A percentile compares a stretch with the other conserved stretches of the same genome.
These are phyloP conservation scores for Cyberlindnera subsufficiens DNA, from an alignment of 805 yeast species.

Conservation along the genomic window DNA sequence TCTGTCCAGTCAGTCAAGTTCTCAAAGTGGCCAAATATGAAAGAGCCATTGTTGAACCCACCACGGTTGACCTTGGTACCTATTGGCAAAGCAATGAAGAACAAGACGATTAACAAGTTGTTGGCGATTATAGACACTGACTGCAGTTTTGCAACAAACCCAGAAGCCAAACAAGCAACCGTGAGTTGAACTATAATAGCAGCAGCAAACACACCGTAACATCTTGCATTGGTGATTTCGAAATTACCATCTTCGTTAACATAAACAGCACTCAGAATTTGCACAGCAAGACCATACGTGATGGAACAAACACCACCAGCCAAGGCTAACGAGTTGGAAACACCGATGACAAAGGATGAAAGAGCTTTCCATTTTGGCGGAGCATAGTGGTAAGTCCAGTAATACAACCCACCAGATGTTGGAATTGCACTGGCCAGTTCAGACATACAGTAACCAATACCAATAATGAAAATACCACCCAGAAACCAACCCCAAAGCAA, in stretches of 20 bases:
- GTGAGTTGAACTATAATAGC: slow-evolving; percentile 42
- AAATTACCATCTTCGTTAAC: slow-evolving; percentile 38
- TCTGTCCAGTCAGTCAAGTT: slow-evolving; percentile 47
- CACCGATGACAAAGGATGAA: slow-evolving; percentile 53
- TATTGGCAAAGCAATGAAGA: slow-evolving; percentile 53
- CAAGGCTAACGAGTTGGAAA: slow-evolving; percentile 57
- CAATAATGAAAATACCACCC: slow-evolving; percentile 45
- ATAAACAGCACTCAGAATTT: slow-evolving; percentile 47
- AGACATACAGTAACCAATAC: slow-evolving; percentile 52
- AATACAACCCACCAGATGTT: slow-evolving; percentile 66
- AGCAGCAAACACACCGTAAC: slow-evolving; percentile 59
- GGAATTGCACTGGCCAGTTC: slow-evolving; percentile 60
- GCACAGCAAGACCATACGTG: slow-evolving; percentile 56
- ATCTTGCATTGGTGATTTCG: slow-evolving; percentile 42
- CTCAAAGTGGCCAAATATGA: slow-evolving; percentile 47
- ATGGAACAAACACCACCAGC: slow-evolving; percentile 59
- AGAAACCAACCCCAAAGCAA: slow-evolving; percentile 67
- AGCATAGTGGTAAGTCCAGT: slow-evolving; percentile 57
- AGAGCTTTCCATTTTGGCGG: slow-evolving; percentile 43
- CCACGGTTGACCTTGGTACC: slow-evolving; percentile 32
- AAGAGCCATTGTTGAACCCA: slow-evolving; percentile 37
- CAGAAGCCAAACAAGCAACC: slow-evolving; percentile 48
- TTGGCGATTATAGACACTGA: slow-evolving; percentile 48
- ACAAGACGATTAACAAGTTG: slow-evolving; percentile 35
- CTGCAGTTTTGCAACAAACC: slow-evolving; percentile 48